phyloP scores from a whole-genome alignment of 2,329 filamentous ascomycete species.

The Colletotrichum plurivorum region DNA sequence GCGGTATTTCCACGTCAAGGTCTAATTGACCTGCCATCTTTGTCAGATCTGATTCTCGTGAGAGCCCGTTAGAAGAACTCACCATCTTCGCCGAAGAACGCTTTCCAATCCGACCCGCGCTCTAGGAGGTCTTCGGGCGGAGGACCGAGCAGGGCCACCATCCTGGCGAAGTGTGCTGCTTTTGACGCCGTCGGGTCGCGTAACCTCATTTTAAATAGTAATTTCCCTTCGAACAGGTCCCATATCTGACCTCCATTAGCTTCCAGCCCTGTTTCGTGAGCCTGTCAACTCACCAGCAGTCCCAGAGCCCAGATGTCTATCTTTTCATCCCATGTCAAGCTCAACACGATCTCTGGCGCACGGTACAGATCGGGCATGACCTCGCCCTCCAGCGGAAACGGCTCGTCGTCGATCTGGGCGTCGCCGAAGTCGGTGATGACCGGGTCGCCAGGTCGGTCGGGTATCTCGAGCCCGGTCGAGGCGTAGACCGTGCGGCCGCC shows the following conservation, averaged over 20 bases:
- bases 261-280: too few species aligned
- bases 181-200: conserved; percentile 42
- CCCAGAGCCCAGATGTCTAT: conserved; percentile 50
- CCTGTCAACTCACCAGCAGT: conserved; percentile 9
- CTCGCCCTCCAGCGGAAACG: conserved; percentile 42
- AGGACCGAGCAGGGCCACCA: conserved; percentile 54
- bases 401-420: conserved; percentile 44
- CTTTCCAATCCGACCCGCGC: conserved; percentile 45
- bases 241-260: conserved; percentile 44
- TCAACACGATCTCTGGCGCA: conserved; percentile 52
- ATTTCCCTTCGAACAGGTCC: conserved; percentile 50
- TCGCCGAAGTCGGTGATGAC: conserved; percentile 51
- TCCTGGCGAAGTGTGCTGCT: conserved; percentile 50
- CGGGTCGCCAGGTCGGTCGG: conserved; percentile 42
- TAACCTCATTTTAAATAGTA: conserved; percentile 45
- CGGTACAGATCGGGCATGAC: conserved; percentile 52
- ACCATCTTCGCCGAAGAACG: conserved; percentile 45
- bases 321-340: conserved; percentile 51
- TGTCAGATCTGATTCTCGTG: background rate
- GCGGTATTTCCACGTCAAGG: conserved; percentile 21
- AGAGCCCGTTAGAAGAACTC: background rate
- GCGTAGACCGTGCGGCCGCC: conserved; percentile 46
- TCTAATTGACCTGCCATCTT: conserved; percentile 5
- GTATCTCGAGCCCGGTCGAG: conserved; percentile 45
- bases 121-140: conserved; percentile 52